These are phyloP conservation scores for Microsporum audouinii DNA, from an alignment of 2,329 filamentous ascomycete genomes.

Conservation along the genomic window DNA sequence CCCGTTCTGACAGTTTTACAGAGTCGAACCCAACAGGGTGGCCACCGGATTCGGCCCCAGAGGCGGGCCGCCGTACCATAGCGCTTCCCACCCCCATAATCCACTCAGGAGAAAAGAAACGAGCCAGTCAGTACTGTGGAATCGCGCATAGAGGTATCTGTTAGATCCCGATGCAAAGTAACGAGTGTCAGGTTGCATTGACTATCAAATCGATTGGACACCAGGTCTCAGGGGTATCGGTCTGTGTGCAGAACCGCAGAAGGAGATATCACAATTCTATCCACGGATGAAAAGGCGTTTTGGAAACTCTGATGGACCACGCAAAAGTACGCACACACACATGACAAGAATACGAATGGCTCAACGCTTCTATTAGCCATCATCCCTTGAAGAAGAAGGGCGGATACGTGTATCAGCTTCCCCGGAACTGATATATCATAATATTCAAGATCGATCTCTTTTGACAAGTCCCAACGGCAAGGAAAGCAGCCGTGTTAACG, in stretches of 20 bases:
- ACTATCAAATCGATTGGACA: background rate
- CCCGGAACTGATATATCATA: background rate
- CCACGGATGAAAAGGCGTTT: background rate
- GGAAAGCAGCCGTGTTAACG: background rate
- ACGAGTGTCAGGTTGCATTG: background rate
- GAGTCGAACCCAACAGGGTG: background rate
- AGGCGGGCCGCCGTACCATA: background rate
- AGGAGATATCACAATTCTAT: background rate
- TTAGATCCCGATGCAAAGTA: background rate
- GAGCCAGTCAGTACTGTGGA: background rate
- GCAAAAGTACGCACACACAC: background rate
- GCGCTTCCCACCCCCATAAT: background rate
- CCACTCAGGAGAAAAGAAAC: background rate
- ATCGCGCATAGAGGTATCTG: background rate
- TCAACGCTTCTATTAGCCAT: background rate
- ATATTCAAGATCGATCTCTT: background rate
- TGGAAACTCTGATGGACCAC: background rate
- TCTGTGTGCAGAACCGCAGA: background rate
- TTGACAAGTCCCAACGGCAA: background rate
- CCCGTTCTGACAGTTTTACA: background rate
- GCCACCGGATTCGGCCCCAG: background rate
- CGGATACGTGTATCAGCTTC: background rate
- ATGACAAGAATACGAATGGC: background rate
- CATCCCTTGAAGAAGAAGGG: background rate
- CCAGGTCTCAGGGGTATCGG: background rate